Evolutionary conservation across 768 basidiomycete species (phyloP).

Genomic region (Arthromyces matolae): DNA sequence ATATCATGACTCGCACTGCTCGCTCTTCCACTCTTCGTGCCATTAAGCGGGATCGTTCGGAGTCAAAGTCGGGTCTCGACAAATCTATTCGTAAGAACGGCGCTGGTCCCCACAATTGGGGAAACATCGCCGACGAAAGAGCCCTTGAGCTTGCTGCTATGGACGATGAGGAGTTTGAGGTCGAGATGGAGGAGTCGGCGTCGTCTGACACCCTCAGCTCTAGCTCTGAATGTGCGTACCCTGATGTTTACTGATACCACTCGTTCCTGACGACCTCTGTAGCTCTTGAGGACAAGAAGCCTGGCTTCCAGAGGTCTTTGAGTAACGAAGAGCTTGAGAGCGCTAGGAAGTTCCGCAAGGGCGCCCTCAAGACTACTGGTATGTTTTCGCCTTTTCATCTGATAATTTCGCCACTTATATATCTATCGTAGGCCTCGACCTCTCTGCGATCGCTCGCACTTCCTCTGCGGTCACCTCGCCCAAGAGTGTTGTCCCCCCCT

Average conservation of each 20-base stretch:
- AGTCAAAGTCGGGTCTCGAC: constrained; percentile 74
- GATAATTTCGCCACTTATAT: constrained; percentile 14
- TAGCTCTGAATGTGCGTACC: constrained; percentile 17
- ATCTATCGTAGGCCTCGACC: constrained; percentile 59
- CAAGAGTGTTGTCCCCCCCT: constrained; percentile 15
- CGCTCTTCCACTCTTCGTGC: constrained; percentile 72
- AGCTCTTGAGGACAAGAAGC: constrained; percentile 26
- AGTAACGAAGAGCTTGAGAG: constrained; percentile 63
- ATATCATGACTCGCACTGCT: constrained; percentile 73
- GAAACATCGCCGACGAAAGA: constrained; percentile 60
- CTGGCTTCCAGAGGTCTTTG: constrained; percentile 34
- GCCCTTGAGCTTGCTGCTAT: constrained; percentile 56
- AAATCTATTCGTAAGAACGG: constrained; percentile 73
- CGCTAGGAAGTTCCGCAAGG: constrained; percentile 68
- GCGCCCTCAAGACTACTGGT: constrained; percentile 64
- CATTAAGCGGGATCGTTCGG: constrained; percentile 71
- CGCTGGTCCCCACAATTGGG: constrained; percentile 85
- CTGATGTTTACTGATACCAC: not conserved
- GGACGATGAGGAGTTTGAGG: constrained; percentile 52
- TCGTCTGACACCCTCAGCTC: constrained; percentile 14
- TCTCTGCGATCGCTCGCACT: constrained; percentile 79
- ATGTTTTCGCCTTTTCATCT: constrained; percentile 12
- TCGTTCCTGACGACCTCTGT: not conserved
- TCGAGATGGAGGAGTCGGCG: constrained; percentile 39
- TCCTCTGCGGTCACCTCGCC: constrained; percentile 66